Conservation (phyloP, 2,329 filamentous ascomycete species). For the Fusarium sp. region DNA sequence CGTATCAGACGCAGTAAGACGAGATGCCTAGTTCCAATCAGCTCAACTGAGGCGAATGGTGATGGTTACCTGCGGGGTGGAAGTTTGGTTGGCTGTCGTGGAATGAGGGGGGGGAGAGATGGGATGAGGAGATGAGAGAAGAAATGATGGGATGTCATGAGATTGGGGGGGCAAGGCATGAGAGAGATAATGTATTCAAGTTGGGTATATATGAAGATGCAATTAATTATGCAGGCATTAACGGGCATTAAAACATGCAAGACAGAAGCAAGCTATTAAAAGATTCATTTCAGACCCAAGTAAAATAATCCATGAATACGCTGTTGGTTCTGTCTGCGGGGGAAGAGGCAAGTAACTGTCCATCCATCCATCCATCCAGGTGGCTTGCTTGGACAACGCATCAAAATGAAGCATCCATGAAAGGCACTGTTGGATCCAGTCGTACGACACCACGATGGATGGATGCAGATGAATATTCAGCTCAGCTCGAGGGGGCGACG, state of each 20-base stretch:
- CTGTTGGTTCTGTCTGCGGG: neutral
- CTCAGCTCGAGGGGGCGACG: neutral
- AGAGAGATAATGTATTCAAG: neutral
- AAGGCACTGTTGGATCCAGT: slow-evolving; percentile 36
- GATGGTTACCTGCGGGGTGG: slow-evolving; percentile 30
- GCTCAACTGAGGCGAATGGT: slow-evolving; percentile 33
- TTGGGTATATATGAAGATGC: neutral
- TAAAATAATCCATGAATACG: neutral
- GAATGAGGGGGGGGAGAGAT: slow-evolving; percentile 22
- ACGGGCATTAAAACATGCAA: neutral
- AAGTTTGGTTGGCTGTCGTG: slow-evolving; percentile 27
- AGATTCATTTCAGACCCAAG: neutral
- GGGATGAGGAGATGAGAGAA: neutral
- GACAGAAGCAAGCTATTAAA: neutral
- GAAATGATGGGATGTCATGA: neutral
- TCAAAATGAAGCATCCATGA: slow-evolving; percentile 33
- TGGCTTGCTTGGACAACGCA: slow-evolving; percentile 41
- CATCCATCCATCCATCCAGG: slow-evolving; percentile 21
- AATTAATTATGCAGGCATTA: neutral
- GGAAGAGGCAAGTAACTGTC: neutral
- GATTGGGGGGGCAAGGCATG: neutral
- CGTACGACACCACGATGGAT: slow-evolving; percentile 36
- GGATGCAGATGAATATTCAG: slow-evolving; percentile 9
- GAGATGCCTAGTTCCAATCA: slow-evolving; percentile 40
- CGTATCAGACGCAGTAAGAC: slow-evolving; percentile 27